phyloP scores from a whole-genome alignment of 1,139 yeast genomes.

The Yamadazyma epiphylla region DNA sequence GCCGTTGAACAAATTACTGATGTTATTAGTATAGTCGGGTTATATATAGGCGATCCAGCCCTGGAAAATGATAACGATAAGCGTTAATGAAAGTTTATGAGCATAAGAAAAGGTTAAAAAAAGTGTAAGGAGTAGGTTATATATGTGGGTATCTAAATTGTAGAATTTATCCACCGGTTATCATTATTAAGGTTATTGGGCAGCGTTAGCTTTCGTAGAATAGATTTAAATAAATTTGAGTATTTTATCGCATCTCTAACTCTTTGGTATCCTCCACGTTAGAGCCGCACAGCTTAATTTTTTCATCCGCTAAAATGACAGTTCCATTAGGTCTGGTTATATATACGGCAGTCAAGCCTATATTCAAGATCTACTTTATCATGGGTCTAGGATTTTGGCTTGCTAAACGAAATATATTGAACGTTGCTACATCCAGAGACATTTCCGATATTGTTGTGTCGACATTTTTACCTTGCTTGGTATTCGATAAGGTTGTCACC shows the following conservation, averaged over 20 bases:
- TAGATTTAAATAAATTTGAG: too few species aligned
- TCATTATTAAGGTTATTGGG: too few species aligned
- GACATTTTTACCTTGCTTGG: conserved; percentile 73
- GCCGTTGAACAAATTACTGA: conserved; percentile 15
- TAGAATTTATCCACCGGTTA: too few species aligned
- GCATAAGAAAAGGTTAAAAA: too few species aligned
- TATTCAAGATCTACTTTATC: conserved; percentile 78
- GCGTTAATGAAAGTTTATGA: too few species aligned
- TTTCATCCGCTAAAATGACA: not conserved
- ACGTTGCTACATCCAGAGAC: conserved; percentile 72
- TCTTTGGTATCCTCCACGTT: too few species aligned
- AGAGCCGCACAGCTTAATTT: too few species aligned
- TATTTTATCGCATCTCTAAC: too few species aligned
- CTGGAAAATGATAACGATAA: too few species aligned
- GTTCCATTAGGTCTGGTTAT: conserved; percentile 60
- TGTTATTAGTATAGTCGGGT: conserved; percentile 19
- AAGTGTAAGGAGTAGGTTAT: too few species aligned
- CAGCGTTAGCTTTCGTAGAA: too few species aligned
- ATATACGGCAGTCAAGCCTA: conserved; percentile 81
- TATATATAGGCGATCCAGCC: conserved; percentile 7
- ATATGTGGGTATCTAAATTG: too few species aligned
- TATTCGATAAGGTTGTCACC: conserved; percentile 70
- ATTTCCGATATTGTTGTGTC: conserved; percentile 69
- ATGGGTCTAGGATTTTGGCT: conserved; percentile 65
- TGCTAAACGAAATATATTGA: conserved; percentile 62